These are phyloP conservation scores for Didymella exigua DNA, from an alignment of 2,329 filamentous ascomycete genomes.

Conservation along the genomic window DNA sequence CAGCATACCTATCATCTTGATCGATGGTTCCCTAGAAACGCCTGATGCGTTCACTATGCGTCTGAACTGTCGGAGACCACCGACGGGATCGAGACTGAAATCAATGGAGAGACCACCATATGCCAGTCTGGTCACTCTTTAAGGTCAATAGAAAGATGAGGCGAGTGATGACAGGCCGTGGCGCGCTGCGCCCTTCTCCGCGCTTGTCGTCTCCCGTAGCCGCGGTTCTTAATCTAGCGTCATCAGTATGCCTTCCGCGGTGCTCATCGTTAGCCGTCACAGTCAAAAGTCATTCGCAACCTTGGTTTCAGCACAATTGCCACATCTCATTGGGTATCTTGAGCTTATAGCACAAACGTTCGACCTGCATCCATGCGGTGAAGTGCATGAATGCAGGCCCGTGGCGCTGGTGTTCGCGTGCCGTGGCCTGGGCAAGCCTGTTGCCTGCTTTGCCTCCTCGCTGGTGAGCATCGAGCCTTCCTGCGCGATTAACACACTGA, in stretches of 20 bases:
- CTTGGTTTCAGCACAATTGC: background rate
- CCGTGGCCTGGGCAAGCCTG: slow-evolving; percentile 17
- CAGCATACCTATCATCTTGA: background rate
- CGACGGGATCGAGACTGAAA: background rate
- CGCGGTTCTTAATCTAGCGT: background rate
- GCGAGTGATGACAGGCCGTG: background rate
- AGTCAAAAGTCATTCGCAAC: background rate
- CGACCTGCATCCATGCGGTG: background rate
- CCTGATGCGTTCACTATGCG: slow-evolving; percentile 6
- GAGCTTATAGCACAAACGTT: background rate
- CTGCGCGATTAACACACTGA: slow-evolving; percentile 14
- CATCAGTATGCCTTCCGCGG: background rate
- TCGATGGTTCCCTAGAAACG: slow-evolving; percentile 1
- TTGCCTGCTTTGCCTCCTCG: slow-evolving; percentile 30
- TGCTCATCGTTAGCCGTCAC: background rate
- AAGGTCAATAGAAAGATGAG: background rate
- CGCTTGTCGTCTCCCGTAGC: background rate
- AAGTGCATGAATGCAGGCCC: background rate
- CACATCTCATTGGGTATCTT: background rate
- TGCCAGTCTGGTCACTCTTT: background rate
- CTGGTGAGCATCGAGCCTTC: slow-evolving; percentile 5
- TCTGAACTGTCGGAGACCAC: background rate
- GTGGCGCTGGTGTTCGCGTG: background rate
- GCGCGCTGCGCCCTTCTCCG: background rate
- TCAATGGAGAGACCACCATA: background rate